A percentile compares a stretch with the other conserved stretches of the same genome.
Evolutionary conservation across 169 alveolate genomes (phyloP).

Genomic region (Cryptosporidium ryanae): DNA sequence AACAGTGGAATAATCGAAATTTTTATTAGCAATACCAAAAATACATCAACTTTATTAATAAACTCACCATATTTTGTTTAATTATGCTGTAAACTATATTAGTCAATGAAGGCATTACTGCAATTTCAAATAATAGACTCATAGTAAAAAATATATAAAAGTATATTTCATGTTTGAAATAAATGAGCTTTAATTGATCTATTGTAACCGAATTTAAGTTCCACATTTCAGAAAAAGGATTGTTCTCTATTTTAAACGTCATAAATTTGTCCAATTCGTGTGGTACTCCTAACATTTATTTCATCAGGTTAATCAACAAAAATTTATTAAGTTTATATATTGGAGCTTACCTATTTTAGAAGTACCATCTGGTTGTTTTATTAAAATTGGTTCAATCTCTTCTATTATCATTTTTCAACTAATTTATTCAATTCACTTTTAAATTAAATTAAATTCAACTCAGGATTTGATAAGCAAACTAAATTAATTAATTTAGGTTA

Average conservation of each 20-base stretch:
- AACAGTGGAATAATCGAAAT: not conserved
- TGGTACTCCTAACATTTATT: constrained; percentile 35
- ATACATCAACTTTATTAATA: no score
- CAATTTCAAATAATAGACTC: constrained; percentile 51
- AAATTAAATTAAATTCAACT: no score
- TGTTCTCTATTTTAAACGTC: constrained; percentile 18
- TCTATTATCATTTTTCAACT: constrained; percentile 33
- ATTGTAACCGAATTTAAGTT: constrained; percentile 32
- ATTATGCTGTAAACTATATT: constrained; percentile 24
- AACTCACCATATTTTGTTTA: constrained; percentile 64
- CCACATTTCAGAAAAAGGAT: constrained; percentile 47
- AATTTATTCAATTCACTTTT: not conserved
- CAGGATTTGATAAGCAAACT: no score
- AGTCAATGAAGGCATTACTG: constrained; percentile 32
- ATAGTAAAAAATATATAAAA: constrained; percentile 36
- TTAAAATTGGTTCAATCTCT: constrained; percentile 64
- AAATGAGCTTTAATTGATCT: constrained; percentile 48
- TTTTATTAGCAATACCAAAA: not conserved
- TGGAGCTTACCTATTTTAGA: constrained; percentile 65
- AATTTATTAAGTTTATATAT: no score
- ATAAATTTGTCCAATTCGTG: constrained; percentile 44
- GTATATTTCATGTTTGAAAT: constrained; percentile 65
- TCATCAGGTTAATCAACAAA: not conserved
- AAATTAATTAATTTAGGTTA: no score
- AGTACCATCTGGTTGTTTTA: constrained; percentile 74